Percentiles rank a stretch among this genome's conserved stretches.
phyloP scores from a whole-genome alignment of 2,329 filamentous ascomycete species.

The Zasmidium citrigriseum region DNA sequence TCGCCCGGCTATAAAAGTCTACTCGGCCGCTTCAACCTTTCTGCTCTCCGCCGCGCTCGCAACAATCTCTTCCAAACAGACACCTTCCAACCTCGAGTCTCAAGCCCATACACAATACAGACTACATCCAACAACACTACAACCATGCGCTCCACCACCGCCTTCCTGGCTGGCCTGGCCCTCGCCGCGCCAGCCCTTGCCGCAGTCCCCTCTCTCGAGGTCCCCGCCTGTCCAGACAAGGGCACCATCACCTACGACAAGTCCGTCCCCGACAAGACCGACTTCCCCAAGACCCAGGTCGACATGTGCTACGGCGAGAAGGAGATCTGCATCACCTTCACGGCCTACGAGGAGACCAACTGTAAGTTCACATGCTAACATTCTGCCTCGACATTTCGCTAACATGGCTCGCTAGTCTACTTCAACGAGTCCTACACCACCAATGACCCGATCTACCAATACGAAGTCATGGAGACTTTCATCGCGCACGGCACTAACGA shows the following conservation, averaged over 20 bases:
- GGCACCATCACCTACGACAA: slow-evolving; percentile 14
- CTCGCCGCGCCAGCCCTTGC: background rate
- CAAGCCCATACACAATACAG: too few species aligned
- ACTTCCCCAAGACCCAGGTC: slow-evolving; percentile 16
- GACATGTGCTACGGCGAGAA: slow-evolving; percentile 15
- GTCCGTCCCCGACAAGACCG: slow-evolving; percentile 8
- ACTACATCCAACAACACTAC: background rate
- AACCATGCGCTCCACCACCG: background rate
- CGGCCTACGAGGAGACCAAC: slow-evolving; percentile 15
- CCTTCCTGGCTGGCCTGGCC: background rate
- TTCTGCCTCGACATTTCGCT: background rate
- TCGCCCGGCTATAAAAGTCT: too few species aligned
- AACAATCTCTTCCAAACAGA: too few species aligned
- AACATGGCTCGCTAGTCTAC: slow-evolving; percentile 4
- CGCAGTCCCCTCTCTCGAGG: slow-evolving; percentile 11
- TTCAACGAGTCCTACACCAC: slow-evolving; percentile 13
- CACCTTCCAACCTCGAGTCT: too few species aligned
- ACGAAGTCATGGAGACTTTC: slow-evolving; percentile 21
- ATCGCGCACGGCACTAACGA: slow-evolving; percentile 8
- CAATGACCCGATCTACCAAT: slow-evolving; percentile 19
- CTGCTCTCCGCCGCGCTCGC: too few species aligned
- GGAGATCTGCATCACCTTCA: slow-evolving; percentile 9
- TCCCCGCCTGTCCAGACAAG: slow-evolving; percentile 15
- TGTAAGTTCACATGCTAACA: background rate
- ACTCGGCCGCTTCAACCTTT: too few species aligned